Base-by-base conservation (phyloP, 2,329 filamentous ascomycete genomes). In the Domatiomyces globalis region DNA sequence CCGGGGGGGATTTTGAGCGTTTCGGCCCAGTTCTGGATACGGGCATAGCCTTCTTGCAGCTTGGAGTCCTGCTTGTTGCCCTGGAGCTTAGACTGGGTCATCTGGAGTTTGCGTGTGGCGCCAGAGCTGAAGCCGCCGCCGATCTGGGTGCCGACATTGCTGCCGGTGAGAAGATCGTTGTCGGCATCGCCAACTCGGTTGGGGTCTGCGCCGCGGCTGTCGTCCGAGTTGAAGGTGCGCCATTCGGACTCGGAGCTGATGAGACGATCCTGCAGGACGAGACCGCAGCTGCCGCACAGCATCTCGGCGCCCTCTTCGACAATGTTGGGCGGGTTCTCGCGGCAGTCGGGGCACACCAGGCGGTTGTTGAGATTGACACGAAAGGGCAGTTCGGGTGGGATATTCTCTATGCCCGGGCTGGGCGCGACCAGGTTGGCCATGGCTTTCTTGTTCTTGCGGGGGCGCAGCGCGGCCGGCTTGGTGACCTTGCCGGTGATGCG, bases 141-240 rank as follows among this genome's bases (percentile, higher is more conserved):
- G 33, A 58, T 60, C 51, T 53, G 53, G 9, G 58, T 61, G 7
- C 59, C 58, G 8, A 51, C 51, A 46, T 61, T 57, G 49, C 56
- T 58, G 64, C 86, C 94, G 47, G 86, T 86, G 59, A 96, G 94
- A 44, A 98, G 81, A 50, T 87, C 84, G 64, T 96, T 95, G 54
- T 84, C 83, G 5, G 85, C 86, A 61, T 96, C 92, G 73, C 92
- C 92, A 58, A 98, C 90, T 87, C 92, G 92, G 53, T 88, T 95
- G 4, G 94, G 92, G 60, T 98, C 92, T 62, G 96, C 94, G 46
- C 58, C 58, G 63, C 87, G 87, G 67, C 95, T 87, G 66, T 98
- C 94, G 64, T 98, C 92, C 66, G 96, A 96, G 65, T 89, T 88
- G 71, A 98, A 98, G 0, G 92, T 98, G 66, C 92, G 87, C 92